phyloP scores from a whole-genome alignment of 2,329 filamentous ascomycete species.

The Zalaria sp. region DNA sequence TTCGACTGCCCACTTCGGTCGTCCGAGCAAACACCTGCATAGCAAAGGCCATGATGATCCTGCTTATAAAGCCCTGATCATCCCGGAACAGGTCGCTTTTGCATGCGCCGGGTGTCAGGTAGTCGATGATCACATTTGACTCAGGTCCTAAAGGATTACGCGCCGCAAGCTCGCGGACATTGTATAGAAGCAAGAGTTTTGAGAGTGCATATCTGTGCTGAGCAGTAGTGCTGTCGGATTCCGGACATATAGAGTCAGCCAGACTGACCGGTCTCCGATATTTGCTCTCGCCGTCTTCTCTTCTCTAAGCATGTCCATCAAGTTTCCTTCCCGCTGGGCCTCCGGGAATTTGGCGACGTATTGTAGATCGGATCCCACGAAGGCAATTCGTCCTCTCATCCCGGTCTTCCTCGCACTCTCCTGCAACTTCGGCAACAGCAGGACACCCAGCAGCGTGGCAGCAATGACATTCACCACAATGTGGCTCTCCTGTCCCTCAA shows the following conservation, averaged over 20 bases:
- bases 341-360: constrained; percentile 14
- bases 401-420: constrained; percentile 13
- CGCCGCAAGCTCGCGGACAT: constrained; percentile 12
- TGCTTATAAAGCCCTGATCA: neutral
- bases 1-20: constrained; percentile 22
- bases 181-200: constrained; percentile 20
- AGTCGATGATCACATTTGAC: constrained; percentile 17
- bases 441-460: constrained; percentile 21
- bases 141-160: constrained; percentile 3
- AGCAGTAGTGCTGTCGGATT: no score
- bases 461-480: constrained; percentile 26
- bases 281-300: neutral
- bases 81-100: constrained; percentile 15
- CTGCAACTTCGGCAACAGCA: constrained; percentile 19
- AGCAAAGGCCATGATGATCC: neutral
- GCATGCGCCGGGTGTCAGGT: constrained; percentile 21
- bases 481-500: constrained; percentile 17
- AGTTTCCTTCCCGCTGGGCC: constrained; percentile 11
- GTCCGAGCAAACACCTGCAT: constrained; percentile 10
- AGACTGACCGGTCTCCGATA: no score
- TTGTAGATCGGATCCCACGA: constrained; percentile 21
- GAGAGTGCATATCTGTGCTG: constrained; percentile 12
- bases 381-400: constrained; percentile 14
- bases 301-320: constrained; percentile 15
- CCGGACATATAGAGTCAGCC: constrained; percentile 1